phyloP scores from a whole-genome alignment of 495 filamentous ascomycete genomes.

The Aspergillus ostianus region DNA sequence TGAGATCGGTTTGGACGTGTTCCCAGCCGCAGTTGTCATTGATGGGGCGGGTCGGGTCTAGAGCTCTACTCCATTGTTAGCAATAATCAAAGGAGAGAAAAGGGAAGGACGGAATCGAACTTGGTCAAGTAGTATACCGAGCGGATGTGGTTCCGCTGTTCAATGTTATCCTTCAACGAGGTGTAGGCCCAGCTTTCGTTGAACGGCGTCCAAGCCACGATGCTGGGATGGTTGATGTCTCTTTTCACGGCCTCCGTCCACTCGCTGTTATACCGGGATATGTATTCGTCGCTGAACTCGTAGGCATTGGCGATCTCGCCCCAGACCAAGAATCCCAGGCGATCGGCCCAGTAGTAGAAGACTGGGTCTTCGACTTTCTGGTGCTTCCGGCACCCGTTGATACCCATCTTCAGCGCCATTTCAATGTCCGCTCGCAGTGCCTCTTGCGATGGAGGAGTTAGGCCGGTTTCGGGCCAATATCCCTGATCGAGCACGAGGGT shows the following conservation, averaged over 20 bases:
- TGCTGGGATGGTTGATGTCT: slow-evolving; percentile 58
- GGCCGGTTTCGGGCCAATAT: slow-evolving; percentile 38
- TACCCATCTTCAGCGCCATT: slow-evolving; percentile 29
- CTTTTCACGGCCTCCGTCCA: slow-evolving; percentile 56
- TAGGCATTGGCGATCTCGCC: slow-evolving; percentile 45
- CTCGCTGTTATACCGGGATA: slow-evolving; percentile 53
- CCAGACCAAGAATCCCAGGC: slow-evolving; percentile 41
- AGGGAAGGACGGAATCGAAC: slow-evolving; percentile 26
- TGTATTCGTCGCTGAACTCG: slow-evolving; percentile 49
- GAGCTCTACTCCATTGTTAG: slow-evolving; percentile 29
- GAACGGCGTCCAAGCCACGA: slow-evolving; percentile 62
- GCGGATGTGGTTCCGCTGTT: slow-evolving; percentile 59
- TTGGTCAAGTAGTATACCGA: slow-evolving; percentile 58
- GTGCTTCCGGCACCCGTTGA: slow-evolving; percentile 43
- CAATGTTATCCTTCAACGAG: slow-evolving; percentile 45
- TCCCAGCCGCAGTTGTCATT: slow-evolving; percentile 69
- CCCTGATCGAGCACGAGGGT: slow-evolving; percentile 39
- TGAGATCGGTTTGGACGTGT: slow-evolving; percentile 56
- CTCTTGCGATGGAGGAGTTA: slow-evolving; percentile 37
- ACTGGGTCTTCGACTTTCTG: slow-evolving; percentile 41
- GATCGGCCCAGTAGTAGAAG: slow-evolving; percentile 42
- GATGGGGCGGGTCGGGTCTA: slow-evolving; percentile 57
- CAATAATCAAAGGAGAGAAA: not conserved
- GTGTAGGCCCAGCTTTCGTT: slow-evolving; percentile 64
- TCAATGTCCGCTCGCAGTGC: slow-evolving; percentile 35